A percentile compares a stretch with the other conserved stretches of the same genome.
Evolutionary conservation across 164 flowering plant genomes (phyloP).

Genomic region (Tinospora cordifolia): DNA sequence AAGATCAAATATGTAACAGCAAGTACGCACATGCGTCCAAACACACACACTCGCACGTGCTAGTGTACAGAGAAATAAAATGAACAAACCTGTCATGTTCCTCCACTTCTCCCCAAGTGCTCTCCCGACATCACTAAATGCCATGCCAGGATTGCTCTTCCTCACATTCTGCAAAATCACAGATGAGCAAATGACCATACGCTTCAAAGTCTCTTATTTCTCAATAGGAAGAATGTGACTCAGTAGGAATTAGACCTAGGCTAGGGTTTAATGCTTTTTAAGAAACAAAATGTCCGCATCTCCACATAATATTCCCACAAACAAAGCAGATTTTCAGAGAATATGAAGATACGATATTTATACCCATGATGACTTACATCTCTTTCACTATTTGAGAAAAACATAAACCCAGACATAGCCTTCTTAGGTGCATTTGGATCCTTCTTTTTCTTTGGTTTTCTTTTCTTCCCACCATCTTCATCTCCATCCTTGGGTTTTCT

Average conservation of each 20-base stretch:
- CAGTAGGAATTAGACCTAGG: neutral
- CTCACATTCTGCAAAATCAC: conserved; percentile 49
- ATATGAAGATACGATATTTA: neutral
- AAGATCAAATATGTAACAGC: too few species aligned
- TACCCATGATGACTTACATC: conserved; percentile 43
- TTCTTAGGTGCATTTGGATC: conserved; percentile 98
- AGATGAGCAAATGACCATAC: neutral
- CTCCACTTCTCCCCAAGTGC: conserved; percentile 90
- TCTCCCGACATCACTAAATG: conserved; percentile 56
- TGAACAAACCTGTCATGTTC: conserved; percentile 60
- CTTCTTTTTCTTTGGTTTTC: conserved; percentile 81
- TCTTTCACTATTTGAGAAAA: conserved; percentile 73
- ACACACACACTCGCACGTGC: too few species aligned
- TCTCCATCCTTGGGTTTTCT: conserved; percentile 66
- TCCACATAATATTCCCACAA: too few species aligned
- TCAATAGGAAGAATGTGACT: neutral
- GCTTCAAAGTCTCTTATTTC: neutral
- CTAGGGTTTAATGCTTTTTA: too few species aligned
- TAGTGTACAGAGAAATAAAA: neutral
- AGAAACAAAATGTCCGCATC: too few species aligned
- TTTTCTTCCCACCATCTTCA: conserved; percentile 73
- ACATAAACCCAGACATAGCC: conserved; percentile 78
- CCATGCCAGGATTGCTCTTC: conserved; percentile 70
- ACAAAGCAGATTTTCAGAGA: neutral
- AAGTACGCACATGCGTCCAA: too few species aligned